Base-by-base conservation (phyloP, 1,139 yeast species). In the Geotrichum klebahnii region DNA sequence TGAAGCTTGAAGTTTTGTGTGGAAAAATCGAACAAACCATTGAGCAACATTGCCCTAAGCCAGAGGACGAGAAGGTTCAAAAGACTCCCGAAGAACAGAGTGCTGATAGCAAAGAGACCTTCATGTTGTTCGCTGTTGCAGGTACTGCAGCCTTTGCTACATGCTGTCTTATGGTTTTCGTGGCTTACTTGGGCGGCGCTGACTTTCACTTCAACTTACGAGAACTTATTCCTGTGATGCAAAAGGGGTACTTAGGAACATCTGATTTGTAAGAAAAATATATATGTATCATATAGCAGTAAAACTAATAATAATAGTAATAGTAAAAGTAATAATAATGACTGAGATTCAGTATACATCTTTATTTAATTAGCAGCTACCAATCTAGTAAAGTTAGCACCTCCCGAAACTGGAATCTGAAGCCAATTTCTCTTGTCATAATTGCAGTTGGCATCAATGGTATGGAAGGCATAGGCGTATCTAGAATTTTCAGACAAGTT, bases 1-100 rank as follows among this genome's bases (percentile, higher is more conserved):
- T 92, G 65, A 78, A 81, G 56, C 79, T 94, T 56, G 95, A 94
- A 57, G 79, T 88, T 57, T 79, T 80, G 58, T 85, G 96, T 66
- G 96, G 95, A 47, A 86, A 85, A 67, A 79, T 89, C 58, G 95
- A 87, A 63, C 94, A 84, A 68, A 83, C 80, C 66, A 82, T 90
- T 62, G 96, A 90, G 51, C 64, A 67, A 50, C 67, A 70, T 52
- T 61, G 61, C 41, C 61, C 62, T 6, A 50, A 47, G 16, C 50
- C 57, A 1, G 52, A 48, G 8, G 48, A 32, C 52, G 49, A 16
- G 47, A 52, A 39, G 5, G 9, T 20, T 23, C n/a, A 16, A n/a
- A 37, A 20, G 29, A 17, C 56, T 28, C 53, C 45, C 19, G 50
- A 46, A 16, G 54, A 42, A 38, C 38, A 32, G 24, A 14, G 52